Evolutionary conservation across 2,329 filamentous ascomycete species (phyloP).

Genomic region (Claviceps sp.): DNA sequence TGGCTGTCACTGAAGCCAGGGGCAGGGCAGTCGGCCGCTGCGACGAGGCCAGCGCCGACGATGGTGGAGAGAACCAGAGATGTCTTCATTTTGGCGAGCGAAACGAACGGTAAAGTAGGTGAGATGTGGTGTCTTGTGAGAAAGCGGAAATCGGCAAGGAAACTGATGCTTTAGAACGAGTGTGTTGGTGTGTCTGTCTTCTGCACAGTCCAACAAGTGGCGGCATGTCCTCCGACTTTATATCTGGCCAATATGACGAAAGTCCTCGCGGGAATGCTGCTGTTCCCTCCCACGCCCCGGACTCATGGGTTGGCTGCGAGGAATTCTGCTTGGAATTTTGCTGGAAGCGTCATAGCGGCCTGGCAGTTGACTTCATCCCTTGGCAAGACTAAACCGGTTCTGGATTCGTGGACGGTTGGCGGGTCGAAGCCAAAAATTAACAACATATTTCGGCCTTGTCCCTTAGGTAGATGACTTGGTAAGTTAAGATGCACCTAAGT

Average conservation of each 20-base stretch:
- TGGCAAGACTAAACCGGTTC: no score
- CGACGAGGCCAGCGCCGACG: neutral
- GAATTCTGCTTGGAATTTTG: neutral
- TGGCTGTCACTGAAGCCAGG: conserved; percentile 2
- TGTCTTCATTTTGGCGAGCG: neutral
- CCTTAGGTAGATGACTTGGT: no score
- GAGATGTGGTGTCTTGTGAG: no score
- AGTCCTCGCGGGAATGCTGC: neutral
- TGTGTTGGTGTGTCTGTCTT: neutral
- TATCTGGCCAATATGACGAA: neutral
- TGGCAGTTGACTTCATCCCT: no score
- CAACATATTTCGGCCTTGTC: no score
- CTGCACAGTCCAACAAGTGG: neutral
- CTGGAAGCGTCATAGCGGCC: neutral
- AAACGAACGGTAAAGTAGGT: no score
- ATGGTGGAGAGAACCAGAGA: neutral
- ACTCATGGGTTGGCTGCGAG: neutral
- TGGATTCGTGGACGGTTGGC: no score
- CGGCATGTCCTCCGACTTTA: neutral
- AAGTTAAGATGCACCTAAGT: no score
- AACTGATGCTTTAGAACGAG: neutral
- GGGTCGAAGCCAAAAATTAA: no score
- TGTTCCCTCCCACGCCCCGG: neutral
- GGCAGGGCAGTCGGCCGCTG: conserved; percentile 4
- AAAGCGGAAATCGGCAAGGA: neutral